A percentile compares a stretch with the other conserved stretches of the same genome.
Conservation (phyloP, 345 rosid species). For the Reutealis trisperma region DNA sequence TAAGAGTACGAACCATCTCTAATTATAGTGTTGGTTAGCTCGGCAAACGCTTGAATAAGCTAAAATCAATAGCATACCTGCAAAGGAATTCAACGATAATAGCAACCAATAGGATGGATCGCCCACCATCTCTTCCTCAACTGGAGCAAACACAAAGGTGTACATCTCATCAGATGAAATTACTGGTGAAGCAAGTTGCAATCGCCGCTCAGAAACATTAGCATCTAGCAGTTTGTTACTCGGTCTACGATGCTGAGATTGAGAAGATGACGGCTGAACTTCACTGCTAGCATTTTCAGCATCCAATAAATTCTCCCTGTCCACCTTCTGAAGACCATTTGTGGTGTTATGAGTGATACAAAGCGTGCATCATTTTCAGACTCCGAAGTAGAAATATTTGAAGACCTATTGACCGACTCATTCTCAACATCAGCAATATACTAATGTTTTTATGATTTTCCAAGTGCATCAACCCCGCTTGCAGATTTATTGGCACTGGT, state of each 20-base stretch:
- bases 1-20: not conserved
- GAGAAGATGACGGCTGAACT: constrained; percentile 36
- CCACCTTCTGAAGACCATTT: constrained; percentile 40
- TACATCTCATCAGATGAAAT: constrained; percentile 96
- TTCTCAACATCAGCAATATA: constrained; percentile 28
- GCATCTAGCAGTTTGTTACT: constrained; percentile 48
- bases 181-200: constrained; percentile 71
- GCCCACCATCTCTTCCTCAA: constrained; percentile 83
- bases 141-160: constrained; percentile 75
- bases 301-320: constrained; percentile 29
- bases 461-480: constrained; percentile 38
- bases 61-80: constrained; percentile 49
- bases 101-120: constrained; percentile 83
- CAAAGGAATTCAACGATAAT: constrained; percentile 84
- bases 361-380: constrained; percentile 49
- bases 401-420: constrained; percentile 39
- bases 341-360: constrained; percentile 40
- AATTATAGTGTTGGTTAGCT: not conserved
- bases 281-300: constrained; percentile 39
- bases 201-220: constrained; percentile 59
- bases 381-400: constrained; percentile 46
- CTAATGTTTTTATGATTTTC: constrained; percentile 40
- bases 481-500: constrained; percentile 38
- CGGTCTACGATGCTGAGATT: constrained; percentile 42
- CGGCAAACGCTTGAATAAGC: constrained; percentile 11